Evolutionary conservation across 2,329 filamentous ascomycete species (phyloP).

Genomic region (Chrysoporthe austroafricana): DNA sequence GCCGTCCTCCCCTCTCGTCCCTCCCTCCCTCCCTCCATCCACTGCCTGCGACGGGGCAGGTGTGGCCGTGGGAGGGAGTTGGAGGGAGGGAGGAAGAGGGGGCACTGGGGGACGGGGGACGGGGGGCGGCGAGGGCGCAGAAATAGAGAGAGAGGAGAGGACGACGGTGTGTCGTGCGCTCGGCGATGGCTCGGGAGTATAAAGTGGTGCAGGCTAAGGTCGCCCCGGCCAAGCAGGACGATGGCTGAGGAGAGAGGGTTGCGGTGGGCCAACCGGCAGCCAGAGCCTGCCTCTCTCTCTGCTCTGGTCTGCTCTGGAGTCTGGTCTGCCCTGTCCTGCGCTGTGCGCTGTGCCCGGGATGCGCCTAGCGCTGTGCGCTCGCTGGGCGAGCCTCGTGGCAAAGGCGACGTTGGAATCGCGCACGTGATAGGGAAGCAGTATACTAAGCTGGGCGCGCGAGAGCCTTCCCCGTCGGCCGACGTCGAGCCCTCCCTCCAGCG

Average conservation of each 20-base stretch:
- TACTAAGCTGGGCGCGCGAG: background rate
- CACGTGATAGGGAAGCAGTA: slow-evolving; percentile 5
- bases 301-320: no score
- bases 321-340: no score
- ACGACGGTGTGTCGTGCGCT: slow-evolving; percentile 1
- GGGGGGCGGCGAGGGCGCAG: background rate
- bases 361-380: slow-evolving; percentile 5
- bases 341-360: background rate
- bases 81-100: no score
- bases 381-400: slow-evolving; percentile 17
- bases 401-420: slow-evolving; percentile 16
- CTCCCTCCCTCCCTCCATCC: background rate
- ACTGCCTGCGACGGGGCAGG: no score
- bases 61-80: no score
- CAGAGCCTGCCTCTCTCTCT: background rate
- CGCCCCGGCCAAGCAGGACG: no score
- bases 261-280: slow-evolving; percentile 2
- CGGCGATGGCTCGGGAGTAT: slow-evolving; percentile 19
- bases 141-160: background rate
- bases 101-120: background rate
- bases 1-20: background rate
- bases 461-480: slow-evolving; percentile 17
- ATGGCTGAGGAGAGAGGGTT: background rate
- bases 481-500: background rate
- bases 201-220: no score